Percentiles rank a stretch among this genome's conserved stretches.
phyloP scores from a whole-genome alignment of 805 yeast genomes.

The Starmerella cellae region DNA sequence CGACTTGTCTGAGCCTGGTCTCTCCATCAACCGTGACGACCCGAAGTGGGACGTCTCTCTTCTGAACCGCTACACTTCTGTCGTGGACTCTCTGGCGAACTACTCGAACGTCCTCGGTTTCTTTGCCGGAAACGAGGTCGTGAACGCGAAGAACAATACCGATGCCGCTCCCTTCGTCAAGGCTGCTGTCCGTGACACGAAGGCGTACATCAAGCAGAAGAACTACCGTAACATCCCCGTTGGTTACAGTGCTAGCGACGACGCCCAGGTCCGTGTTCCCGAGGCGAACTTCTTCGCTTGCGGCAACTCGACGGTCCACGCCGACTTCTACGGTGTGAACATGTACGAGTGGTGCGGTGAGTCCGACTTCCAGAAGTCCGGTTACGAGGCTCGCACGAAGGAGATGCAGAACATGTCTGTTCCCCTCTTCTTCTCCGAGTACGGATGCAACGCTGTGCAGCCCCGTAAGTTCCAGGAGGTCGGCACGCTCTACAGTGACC shows the following conservation, averaged over 20 bases:
- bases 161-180: slow-evolving; percentile 88
- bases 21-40: slow-evolving; percentile 58
- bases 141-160: slow-evolving; percentile 68
- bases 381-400: slow-evolving; percentile 56
- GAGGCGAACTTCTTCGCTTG: slow-evolving; percentile 80
- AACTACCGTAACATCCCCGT: slow-evolving; percentile 73
- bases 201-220: slow-evolving; percentile 52
- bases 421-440: slow-evolving; percentile 78
- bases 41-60: slow-evolving; percentile 70
- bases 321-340: slow-evolving; percentile 73
- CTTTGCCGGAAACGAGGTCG: slow-evolving; percentile 96
- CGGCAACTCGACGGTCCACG: slow-evolving; percentile 44
- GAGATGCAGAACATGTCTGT: slow-evolving; percentile 61
- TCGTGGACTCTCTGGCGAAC: slow-evolving; percentile 63
- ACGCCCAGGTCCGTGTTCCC: slow-evolving; percentile 58
- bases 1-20: slow-evolving; percentile 76
- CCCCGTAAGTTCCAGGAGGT: slow-evolving; percentile 76
- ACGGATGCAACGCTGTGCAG: slow-evolving; percentile 63
- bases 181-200: slow-evolving; percentile 88
- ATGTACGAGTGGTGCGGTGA: slow-evolving; percentile 83
- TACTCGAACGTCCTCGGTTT: slow-evolving; percentile 80
- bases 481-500: slow-evolving; percentile 44
- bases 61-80: slow-evolving; percentile 64
- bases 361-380: slow-evolving; percentile 46
- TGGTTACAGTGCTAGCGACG: slow-evolving; percentile 90